Percentiles rank a stretch among this genome's conserved stretches.
Evolutionary conservation across 352 stramenopile genomes (phyloP).

Genomic region (Globisporangium parvum): DNA sequence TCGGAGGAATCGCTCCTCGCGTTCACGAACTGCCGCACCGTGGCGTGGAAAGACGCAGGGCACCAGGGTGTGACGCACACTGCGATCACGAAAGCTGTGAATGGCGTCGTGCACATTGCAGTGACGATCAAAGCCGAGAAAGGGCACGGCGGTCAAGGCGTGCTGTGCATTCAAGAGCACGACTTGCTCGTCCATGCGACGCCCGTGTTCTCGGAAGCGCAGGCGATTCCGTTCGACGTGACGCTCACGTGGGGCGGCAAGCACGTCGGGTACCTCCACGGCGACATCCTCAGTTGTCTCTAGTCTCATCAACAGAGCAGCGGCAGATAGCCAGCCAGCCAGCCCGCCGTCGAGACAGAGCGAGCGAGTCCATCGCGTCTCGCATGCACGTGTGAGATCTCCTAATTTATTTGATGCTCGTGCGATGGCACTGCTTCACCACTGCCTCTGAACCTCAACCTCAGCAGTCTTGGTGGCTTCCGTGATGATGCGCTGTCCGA

Average conservation of each 20-base stretch:
- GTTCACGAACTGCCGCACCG: constrained; percentile 41
- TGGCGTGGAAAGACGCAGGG: constrained; percentile 32
- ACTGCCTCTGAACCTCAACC: constrained; percentile 34
- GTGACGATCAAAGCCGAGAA: constrained; percentile 42
- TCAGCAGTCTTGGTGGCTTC: constrained; percentile 14
- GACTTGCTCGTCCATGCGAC: constrained; percentile 23
- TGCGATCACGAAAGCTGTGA: constrained; percentile 38
- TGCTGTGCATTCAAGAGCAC: constrained; percentile 41
- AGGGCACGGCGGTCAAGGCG: constrained; percentile 28
- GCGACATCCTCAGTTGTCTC: constrained; percentile 30
- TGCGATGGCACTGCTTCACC: constrained; percentile 18
- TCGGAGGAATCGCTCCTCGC: constrained; percentile 32
- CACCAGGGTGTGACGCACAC: constrained; percentile 33
- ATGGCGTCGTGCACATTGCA: constrained; percentile 40
- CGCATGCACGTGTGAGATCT: no score
- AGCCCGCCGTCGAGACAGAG: not conserved
- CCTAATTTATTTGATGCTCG: no score
- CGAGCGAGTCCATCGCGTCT: not conserved
- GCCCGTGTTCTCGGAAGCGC: constrained; percentile 23
- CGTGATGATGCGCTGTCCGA: not conserved
- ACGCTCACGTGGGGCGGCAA: constrained; percentile 48
- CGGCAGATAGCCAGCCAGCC: not conserved
- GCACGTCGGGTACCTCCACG: constrained; percentile 48
- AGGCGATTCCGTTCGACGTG: constrained; percentile 40
- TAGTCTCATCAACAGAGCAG: constrained; percentile 1